Evolutionary conservation across 2,329 filamentous ascomycete genomes (phyloP), one percentile per base, ranked within the genome.

Genomic region (Paraphoma sp.): DNA sequence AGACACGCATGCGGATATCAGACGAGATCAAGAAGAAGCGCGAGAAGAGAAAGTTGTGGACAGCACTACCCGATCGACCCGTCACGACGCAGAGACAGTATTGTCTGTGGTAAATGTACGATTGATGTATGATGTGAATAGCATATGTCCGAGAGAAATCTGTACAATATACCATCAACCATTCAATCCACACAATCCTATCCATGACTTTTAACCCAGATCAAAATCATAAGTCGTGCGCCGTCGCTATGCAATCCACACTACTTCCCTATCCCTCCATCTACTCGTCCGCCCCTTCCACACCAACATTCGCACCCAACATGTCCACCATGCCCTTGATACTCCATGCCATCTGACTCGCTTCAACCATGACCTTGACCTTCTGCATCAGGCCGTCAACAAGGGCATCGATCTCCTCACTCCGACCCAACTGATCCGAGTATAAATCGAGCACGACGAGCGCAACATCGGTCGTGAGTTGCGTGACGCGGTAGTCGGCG

Each of bases 251-350:
- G 75, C 73, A 70, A 68, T 50, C 48, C 55, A 57, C 54, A 36
- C 9, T 10, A 36, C 33, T 3, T 14, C 33, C 33, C 33, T 36
- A 10, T 3, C 3, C 14, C 33, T 33, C 44, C 51, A 23, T 43
- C 62, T 48, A 66, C 33, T 46, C 62, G 36, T 68, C 63, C 2
- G 48, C 62, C 30, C 62, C 59, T 29, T 50, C 56, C 8, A 51
- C 55, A 14, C 57, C 65, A n/a, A 84, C 81, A 70, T 90, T 87
- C 63, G 84, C 82, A 68, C 90, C 86, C 62, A 91, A 77, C 80
- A 91, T 89, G 67, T 94, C 91, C 62, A 98, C 79, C 93, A 98
- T 97, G 2, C 94, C 95, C 64, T 86, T 86, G 10, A 92, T 93
- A 78, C 90, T 87, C 66, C 87, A 89, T 1, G 94, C 93, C 71